Evolutionary conservation across 805 yeast species (phyloP).

Genomic region (Candida broadrunensis): DNA sequence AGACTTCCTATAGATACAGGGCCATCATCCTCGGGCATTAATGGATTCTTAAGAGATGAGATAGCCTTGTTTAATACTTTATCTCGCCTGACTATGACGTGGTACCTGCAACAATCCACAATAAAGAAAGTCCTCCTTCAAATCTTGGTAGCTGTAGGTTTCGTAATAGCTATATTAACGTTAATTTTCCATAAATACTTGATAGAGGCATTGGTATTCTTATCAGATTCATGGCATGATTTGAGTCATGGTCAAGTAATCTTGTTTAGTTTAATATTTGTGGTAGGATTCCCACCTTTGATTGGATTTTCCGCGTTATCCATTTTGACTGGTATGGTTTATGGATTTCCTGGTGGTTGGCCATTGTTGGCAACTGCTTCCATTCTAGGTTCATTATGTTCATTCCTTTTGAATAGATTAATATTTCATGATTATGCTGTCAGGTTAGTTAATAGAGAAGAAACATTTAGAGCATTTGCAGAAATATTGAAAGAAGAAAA

Average conservation of each 20-base stretch:
- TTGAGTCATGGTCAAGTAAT: constrained; percentile 41
- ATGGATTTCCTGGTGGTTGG: constrained; percentile 83
- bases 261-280: constrained; percentile 51
- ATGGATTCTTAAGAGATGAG: not conserved
- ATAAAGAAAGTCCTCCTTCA: constrained; percentile 11
- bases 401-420: constrained; percentile 67
- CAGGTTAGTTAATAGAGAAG: constrained; percentile 56
- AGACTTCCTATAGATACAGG: not conserved
- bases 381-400: constrained; percentile 67
- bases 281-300: constrained; percentile 87
- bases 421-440: constrained; percentile 57
- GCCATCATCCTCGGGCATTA: not conserved
- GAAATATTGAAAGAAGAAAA: constrained; percentile 64
- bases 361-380: constrained; percentile 67
- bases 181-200: constrained; percentile 34
- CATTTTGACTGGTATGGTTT: constrained; percentile 72
- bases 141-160: constrained; percentile 12
- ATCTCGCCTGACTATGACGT: constrained; percentile 1
- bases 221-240: constrained; percentile 45
- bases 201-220: constrained; percentile 31
- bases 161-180: constrained; percentile 12
- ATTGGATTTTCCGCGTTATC: constrained; percentile 75
- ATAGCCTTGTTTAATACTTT: not conserved
- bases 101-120: constrained; percentile 18
- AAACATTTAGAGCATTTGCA: constrained; percentile 69